These are phyloP conservation scores for Globisporangium mamillatum DNA, from an alignment of 352 stramenopile species.

Conservation along the genomic window DNA sequence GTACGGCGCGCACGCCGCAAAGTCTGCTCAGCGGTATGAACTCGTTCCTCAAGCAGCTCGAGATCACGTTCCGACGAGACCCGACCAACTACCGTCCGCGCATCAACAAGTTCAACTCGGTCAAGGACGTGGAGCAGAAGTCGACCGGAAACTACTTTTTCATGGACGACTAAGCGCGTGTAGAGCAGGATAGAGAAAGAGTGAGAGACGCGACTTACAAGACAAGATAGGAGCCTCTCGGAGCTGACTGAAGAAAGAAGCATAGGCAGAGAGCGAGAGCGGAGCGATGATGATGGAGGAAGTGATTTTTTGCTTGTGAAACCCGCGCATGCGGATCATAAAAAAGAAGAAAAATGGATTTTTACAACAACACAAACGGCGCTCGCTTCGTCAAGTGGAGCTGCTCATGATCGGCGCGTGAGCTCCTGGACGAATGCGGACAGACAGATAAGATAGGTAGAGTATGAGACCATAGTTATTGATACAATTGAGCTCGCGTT, in stretches of 20 bases:
- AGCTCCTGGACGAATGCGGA: conserved; percentile 19
- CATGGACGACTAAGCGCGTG: conserved; percentile 91
- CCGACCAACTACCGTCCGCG: conserved; percentile 98
- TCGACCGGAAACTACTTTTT: conserved; percentile 98
- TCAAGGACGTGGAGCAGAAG: conserved; percentile 99
- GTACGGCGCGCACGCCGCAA: conserved; percentile 94
- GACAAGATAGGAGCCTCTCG: background rate
- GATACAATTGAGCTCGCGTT: background rate
- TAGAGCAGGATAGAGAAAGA: conserved; percentile 2
- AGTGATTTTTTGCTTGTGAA: conserved; percentile 18
- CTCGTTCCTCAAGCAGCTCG: conserved; percentile 97
- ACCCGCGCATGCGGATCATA: background rate
- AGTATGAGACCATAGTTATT: background rate
- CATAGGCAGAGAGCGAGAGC: background rate
- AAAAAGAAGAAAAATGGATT: conserved; percentile 13
- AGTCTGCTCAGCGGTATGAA: conserved; percentile 98
- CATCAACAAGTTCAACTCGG: conserved; percentile 95
- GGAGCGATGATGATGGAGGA: background rate
- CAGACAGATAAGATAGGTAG: background rate
- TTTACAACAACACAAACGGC: background rate
- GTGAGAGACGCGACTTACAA: conserved; percentile 3
- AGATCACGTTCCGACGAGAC: conserved; percentile 99
- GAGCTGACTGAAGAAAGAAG: conserved; percentile 1
- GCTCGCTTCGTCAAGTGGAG: background rate
- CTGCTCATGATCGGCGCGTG: conserved; percentile 9